Conservation (phyloP, 371 early-diverging fungal species). For the Chytridium lagenaria region DNA sequence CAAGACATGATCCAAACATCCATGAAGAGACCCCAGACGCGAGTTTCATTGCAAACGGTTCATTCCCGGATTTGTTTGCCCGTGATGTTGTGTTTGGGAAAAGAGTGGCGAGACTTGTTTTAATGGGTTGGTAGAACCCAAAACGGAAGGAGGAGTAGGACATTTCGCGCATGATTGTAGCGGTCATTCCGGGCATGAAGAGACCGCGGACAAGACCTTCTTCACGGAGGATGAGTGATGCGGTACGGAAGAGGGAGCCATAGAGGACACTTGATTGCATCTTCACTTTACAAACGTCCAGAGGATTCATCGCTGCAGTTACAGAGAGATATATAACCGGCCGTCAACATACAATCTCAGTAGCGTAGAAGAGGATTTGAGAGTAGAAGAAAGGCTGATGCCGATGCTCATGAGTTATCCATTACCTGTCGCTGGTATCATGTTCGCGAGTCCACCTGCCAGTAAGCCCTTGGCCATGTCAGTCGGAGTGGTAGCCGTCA, state of each 20-base stretch:
- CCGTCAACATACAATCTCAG: background rate
- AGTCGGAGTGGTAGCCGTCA: background rate
- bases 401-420: no score
- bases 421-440: slow-evolving; percentile 12
- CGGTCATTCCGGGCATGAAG: slow-evolving; percentile 50
- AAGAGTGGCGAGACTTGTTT: slow-evolving; percentile 37
- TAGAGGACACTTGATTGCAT: slow-evolving; percentile 19
- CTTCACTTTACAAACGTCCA: slow-evolving; percentile 27
- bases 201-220: slow-evolving; percentile 19
- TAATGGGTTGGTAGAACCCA: slow-evolving; percentile 58
- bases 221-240: background rate
- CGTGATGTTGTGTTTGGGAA: background rate
- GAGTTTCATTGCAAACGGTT: slow-evolving; percentile 45
- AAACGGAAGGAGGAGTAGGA: slow-evolving; percentile 57
- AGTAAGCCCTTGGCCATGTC: background rate
- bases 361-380: background rate
- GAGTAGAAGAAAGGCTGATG: no score
- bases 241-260: background rate
- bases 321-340: background rate
- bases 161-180: slow-evolving; percentile 56
- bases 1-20: slow-evolving; percentile 41
- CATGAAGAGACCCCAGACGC: slow-evolving; percentile 52
- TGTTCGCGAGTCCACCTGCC: slow-evolving; percentile 16
- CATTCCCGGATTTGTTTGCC: background rate
- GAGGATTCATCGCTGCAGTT: slow-evolving; percentile 25